These are phyloP conservation scores for Saccharum hybrid DNA, from an alignment of 202 grass and related monocot genomes.

Conservation along the genomic window DNA sequence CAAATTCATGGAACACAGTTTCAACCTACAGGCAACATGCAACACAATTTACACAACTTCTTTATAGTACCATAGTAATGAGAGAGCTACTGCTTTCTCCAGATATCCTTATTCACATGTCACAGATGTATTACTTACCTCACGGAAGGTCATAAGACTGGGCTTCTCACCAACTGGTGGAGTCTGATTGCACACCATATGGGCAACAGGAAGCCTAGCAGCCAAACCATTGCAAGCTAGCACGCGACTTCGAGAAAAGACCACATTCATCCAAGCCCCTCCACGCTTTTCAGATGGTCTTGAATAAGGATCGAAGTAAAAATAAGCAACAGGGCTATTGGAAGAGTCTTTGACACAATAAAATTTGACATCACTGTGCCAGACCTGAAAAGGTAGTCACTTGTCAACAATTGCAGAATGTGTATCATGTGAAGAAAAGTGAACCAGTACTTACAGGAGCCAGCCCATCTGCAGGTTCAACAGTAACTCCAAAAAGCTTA, in stretches of 20 bases:
- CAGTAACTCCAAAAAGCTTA: conserved; percentile 85
- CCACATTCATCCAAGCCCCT: conserved; percentile 98
- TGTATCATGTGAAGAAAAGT: conserved; percentile 23
- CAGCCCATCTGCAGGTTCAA: conserved; percentile 85
- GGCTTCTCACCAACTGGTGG: conserved; percentile 93
- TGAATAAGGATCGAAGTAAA: conserved; percentile 98
- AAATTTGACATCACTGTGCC: conserved; percentile 93
- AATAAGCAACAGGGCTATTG: conserved; percentile 81
- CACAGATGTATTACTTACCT: conserved; percentile 63
- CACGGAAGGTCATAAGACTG: conserved; percentile 97
- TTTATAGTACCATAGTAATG: conserved; percentile 11
- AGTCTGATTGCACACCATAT: conserved; percentile 98
- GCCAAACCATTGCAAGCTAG: conserved; percentile 71
- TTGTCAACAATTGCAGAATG: conserved; percentile 41
- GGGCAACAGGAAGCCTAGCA: conserved; percentile 88
- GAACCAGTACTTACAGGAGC: conserved; percentile 73
- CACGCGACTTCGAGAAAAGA: conserved; percentile 83
- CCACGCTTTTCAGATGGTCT: conserved; percentile 95
- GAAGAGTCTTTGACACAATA: conserved; percentile 94
- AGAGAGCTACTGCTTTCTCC: neutral
- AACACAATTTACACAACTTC: neutral
- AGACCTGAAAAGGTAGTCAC: conserved; percentile 61
- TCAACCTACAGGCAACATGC: conserved; percentile 74
- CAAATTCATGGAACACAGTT: conserved; percentile 99
- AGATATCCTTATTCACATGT: conserved; percentile 13